phyloP scores from a whole-genome alignment of 176 grass and related monocot species.

The Oryza glaberrima region DNA sequence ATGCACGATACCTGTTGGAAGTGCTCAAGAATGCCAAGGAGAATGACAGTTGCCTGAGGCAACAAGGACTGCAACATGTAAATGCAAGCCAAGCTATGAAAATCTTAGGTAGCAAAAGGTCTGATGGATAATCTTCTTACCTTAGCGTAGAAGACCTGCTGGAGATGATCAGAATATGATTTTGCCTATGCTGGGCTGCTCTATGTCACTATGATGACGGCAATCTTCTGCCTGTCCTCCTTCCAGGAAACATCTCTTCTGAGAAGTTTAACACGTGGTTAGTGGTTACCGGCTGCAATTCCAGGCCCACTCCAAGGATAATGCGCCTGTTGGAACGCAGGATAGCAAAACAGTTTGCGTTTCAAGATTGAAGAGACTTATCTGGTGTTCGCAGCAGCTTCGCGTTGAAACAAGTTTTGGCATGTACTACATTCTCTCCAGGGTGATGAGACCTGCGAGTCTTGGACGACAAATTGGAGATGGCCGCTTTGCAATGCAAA shows the following conservation, averaged over 20 bases:
- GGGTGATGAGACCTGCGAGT: not conserved
- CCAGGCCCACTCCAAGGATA: not conserved
- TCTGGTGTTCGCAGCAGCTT: not conserved
- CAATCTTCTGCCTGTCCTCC: not conserved
- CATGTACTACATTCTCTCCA: not conserved
- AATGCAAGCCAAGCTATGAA: constrained; percentile 61
- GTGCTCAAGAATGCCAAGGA: constrained; percentile 46
- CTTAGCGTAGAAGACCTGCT: not conserved
- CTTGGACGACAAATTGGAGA: not conserved
- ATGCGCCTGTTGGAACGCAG: not conserved
- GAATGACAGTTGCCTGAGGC: constrained; percentile 38
- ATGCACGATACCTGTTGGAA: constrained; percentile 57
- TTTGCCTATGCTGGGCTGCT: not conserved
- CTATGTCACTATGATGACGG: not conserved
- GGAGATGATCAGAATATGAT: not conserved
- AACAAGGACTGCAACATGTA: constrained; percentile 67
- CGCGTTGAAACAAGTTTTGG: not conserved
- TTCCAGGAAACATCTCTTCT: not conserved
- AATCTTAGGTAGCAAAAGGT: constrained; percentile 61
- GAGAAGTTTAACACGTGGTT: not conserved
- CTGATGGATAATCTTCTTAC: constrained; percentile 21
- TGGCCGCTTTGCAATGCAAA: not conserved
- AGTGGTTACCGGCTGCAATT: not conserved
- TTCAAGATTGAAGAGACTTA: not conserved
- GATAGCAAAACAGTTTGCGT: constrained; percentile 1